These are phyloP conservation scores for Fusarium nisikadoi DNA, from an alignment of 2,329 filamentous ascomycete genomes.

Conservation along the genomic window DNA sequence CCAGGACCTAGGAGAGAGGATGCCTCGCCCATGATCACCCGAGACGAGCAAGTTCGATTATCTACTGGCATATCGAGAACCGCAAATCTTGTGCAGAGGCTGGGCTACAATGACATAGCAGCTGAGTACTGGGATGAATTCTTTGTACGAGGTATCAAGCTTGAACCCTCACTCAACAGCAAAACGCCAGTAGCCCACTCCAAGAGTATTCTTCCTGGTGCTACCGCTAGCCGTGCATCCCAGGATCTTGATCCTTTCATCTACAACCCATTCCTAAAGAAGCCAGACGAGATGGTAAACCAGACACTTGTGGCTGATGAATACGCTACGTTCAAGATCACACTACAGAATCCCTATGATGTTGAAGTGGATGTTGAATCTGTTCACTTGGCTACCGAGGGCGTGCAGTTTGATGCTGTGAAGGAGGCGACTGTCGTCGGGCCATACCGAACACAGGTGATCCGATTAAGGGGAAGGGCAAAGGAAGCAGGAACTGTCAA, in stretches of 20 bases:
- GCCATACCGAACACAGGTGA: slow-evolving; percentile 83
- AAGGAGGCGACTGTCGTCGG: slow-evolving; percentile 76
- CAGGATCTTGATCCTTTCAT: slow-evolving; percentile 86
- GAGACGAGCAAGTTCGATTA: slow-evolving; percentile 88
- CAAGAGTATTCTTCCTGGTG: slow-evolving; percentile 64
- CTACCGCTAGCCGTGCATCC: slow-evolving; percentile 61
- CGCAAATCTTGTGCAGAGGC: slow-evolving; percentile 76
- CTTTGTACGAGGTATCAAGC: slow-evolving; percentile 78
- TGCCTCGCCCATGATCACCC: slow-evolving; percentile 74
- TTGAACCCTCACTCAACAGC: slow-evolving; percentile 70
- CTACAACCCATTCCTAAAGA: slow-evolving; percentile 90
- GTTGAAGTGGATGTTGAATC: slow-evolving; percentile 91
- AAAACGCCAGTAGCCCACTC: slow-evolving; percentile 74
- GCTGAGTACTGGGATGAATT: slow-evolving; percentile 99
- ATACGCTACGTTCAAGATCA: slow-evolving; percentile 79
- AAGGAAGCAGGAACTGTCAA: slow-evolving; percentile 73
- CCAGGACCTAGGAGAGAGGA: slow-evolving; percentile 76
- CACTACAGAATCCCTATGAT: slow-evolving; percentile 93
- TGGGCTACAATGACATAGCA: slow-evolving; percentile 75
- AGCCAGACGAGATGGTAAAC: slow-evolving; percentile 65
- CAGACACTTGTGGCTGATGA: slow-evolving; percentile 85
- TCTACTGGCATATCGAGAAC: slow-evolving; percentile 88
- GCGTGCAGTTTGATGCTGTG: slow-evolving; percentile 75
- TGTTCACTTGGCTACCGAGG: slow-evolving; percentile 78
- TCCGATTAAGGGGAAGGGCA: slow-evolving; percentile 77